Evolutionary conservation across 805 yeast genomes (phyloP), one percentile per base, ranked within the genome.

Genomic region (Kodamaea lidongshanica): DNA sequence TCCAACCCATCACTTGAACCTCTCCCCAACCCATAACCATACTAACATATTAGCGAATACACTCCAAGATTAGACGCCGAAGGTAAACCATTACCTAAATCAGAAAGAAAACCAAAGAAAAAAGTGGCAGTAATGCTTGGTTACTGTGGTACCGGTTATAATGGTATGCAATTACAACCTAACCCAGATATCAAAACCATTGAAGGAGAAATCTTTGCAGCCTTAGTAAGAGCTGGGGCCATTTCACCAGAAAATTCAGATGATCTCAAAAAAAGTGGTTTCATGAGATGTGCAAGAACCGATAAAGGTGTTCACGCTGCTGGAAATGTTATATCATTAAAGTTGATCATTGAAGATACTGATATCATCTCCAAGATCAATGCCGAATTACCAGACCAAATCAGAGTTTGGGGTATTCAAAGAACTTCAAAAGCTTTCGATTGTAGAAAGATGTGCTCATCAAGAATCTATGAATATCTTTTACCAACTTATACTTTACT

Each of bases 241-340:
- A 74, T 88, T 34, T 81, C 94, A 1, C 74, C 75, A 36, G 92
- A 83, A 46, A 88, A 88, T 55, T 75, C 95, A 5, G 80, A 77
- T 35, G 96, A 89, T 52, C 74, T 88, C 46, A 87, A 85, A 51
- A 88, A 88, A 52, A 74, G 77, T 32, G 87, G 92, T 0, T 83
- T 89, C 50, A 79, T 78, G 84, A 69, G 92, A 55, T 85, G 88
- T 30, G 89, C 89, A 4, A 69, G 89, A 60, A 81, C 89, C 3
- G 97, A 88, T 56, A 89, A 89, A 56, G 97, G 96, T 38, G 97
- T 88, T 14, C 97, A 88, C 58, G 96, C 97, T 8, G 95, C 96
- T 2, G 96, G 96, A 16, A 88, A 88, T 53, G 86, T 87, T 13
- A 72, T 89, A 25, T 80, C 94, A 10, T 64, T 82, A 44, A 88